phyloP scores from a whole-genome alignment of 2,329 filamentous ascomycete genomes.

The Fusarium decemcellulare region DNA sequence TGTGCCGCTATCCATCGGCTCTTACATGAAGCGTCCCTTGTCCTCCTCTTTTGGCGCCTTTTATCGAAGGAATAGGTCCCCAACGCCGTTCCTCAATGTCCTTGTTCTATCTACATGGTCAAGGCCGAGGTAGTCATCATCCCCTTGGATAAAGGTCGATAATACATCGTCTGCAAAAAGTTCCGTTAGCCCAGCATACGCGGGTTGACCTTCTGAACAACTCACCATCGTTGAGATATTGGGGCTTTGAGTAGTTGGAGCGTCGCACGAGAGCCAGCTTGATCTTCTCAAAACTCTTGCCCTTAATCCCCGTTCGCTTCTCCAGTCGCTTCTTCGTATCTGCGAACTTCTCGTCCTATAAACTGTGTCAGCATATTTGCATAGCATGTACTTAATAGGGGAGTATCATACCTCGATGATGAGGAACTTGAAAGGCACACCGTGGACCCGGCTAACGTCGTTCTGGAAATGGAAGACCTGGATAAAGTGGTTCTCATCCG shows the following conservation, averaged over 20 bases:
- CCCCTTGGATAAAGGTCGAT: constrained; percentile 64
- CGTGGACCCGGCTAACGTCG: constrained; percentile 86
- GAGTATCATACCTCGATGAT: constrained; percentile 77
- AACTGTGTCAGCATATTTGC: constrained; percentile 15
- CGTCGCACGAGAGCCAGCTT: constrained; percentile 89
- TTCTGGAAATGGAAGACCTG: constrained; percentile 94
- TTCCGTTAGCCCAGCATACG: constrained; percentile 37
- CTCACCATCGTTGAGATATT: constrained; percentile 88
- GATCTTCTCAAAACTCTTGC: constrained; percentile 98
- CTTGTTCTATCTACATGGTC: constrained; percentile 76
- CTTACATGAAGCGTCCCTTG: constrained; percentile 19
- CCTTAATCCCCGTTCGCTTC: constrained; percentile 93
- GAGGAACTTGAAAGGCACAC: constrained; percentile 92
- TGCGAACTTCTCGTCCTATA: constrained; percentile 84
- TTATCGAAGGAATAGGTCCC: constrained; percentile 73
- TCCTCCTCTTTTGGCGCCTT: constrained; percentile 12
- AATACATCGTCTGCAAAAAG: constrained; percentile 69
- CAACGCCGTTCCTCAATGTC: constrained; percentile 70
- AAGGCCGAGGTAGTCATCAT: constrained; percentile 75
- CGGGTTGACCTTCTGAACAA: not conserved
- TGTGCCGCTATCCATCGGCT: constrained; percentile 13
- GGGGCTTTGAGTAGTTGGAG: constrained; percentile 80
- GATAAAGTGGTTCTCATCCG: constrained; percentile 72
- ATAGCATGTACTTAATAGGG: not conserved
- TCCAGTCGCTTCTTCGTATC: constrained; percentile 96